Evolutionary conservation across 805 yeast genomes (phyloP), one percentile per base, ranked within the genome.

Genomic region (Candida fluviatilis): DNA sequence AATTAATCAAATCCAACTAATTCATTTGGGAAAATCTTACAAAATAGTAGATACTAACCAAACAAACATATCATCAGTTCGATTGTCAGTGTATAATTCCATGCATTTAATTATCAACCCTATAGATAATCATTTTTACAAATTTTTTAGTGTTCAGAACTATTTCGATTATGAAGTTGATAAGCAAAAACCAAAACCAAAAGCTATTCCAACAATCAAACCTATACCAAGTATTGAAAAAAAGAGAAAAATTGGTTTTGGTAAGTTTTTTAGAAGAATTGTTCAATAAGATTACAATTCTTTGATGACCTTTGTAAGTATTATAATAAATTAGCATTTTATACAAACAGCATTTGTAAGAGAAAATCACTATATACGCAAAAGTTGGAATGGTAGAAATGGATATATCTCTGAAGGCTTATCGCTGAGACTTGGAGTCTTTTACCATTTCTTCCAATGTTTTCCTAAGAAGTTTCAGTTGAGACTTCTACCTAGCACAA

Each of bases 1-100:
- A 14, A 45, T 55, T 10, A 48, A 52, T 39, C 57, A 55, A 31
- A 37, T 55, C 24, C 38, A 37, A 13, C 36, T 55, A 32, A 36
- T 55, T 16, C 51, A 52, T 35, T 40, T 47, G 14, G 60, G 60
- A 11, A 48, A 40, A 29, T 23, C 42, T 4, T 48, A 32, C 35
- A 37, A 34, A 13, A 26, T 26, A 6, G 29, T 26, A 5, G 29
- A 26, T 13, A 6, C 10, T 24, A 10, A 14, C 11, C 18, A 15
- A 12, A 24, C 16, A 23, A 34, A 23, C 15, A 5, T 24, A 23
- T 4, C 25, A n/a, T 14, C 30, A 6, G 16, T 34, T 25, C 27
- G 24, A 16, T 14, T 14, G n/a, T 10, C 27, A 16, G 25, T 34
- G 21, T 23, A 4, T 34, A 18, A 25, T 12, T 34, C n/a, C 13